A percentile compares a stretch with the other conserved stretches of the same genome.
phyloP scores from a whole-genome alignment of 1,139 yeast genomes.

The Meyerozyma athensensis region DNA sequence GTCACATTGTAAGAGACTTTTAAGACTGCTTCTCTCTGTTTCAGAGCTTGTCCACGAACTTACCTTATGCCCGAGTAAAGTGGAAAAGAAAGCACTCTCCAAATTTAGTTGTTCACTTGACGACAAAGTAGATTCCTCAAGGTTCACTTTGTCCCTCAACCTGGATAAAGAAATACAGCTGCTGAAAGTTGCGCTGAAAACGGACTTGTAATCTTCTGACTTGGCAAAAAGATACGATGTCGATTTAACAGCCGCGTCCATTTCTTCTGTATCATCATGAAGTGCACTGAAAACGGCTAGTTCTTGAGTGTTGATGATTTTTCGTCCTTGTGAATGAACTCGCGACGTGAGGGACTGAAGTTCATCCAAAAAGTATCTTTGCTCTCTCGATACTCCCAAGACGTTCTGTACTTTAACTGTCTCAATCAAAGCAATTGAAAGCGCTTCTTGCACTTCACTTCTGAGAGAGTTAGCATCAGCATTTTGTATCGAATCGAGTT shows the following conservation, averaged over 20 bases:
- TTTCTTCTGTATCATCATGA: not conserved
- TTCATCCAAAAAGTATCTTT: not conserved
- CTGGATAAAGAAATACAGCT: no score
- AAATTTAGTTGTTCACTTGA: not conserved
- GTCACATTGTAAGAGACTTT: not conserved
- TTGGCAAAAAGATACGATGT: not conserved
- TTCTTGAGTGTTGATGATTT: not conserved
- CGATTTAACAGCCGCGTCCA: not conserved
- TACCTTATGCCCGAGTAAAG: not conserved
- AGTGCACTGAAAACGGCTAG: not conserved
- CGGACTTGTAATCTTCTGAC: not conserved
- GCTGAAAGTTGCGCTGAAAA: not conserved
- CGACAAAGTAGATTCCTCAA: no score
- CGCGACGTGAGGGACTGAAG: not conserved
- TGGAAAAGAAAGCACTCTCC: not conserved
- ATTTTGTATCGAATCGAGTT: constrained; percentile 22
- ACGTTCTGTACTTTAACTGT: constrained; percentile 34
- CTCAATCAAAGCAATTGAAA: constrained; percentile 30
- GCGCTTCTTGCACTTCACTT: constrained; percentile 29
- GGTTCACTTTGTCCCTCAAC: no score
- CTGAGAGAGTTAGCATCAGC: constrained; percentile 21
- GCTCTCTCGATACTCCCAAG: constrained; percentile 30
- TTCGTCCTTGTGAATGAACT: not conserved
- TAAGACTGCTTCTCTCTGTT: not conserved
- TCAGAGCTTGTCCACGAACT: not conserved